Percentiles rank a stretch among this genome's conserved stretches.
These are phyloP conservation scores for Globisporangium acanthophoron DNA, from an alignment of 352 stramenopile genomes.

Conservation along the genomic window DNA sequence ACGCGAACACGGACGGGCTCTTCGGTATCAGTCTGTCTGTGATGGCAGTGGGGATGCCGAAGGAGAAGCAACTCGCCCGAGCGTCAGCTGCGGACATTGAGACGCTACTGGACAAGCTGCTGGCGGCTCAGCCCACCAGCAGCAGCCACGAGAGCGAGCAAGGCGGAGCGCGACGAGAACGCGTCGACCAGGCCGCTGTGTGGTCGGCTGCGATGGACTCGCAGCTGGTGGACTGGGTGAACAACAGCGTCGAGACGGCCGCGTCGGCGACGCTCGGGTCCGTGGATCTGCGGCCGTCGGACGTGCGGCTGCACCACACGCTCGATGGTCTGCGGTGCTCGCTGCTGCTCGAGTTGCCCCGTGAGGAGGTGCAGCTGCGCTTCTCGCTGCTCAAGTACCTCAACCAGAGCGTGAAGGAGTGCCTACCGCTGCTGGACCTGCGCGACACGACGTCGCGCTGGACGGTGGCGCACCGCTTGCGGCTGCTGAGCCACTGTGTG, in stretches of 20 bases:
- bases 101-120: constrained; percentile 25
- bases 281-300: constrained; percentile 57
- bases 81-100: constrained; percentile 35
- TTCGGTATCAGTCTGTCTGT: constrained; percentile 63
- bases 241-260: constrained; percentile 58
- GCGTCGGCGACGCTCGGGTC: constrained; percentile 27
- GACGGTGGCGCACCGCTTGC: constrained; percentile 68
- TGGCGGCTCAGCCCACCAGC: constrained; percentile 1
- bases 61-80: constrained; percentile 58
- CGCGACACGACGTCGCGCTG: constrained; percentile 64
- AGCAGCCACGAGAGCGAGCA: background rate
- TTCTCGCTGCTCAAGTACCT: constrained; percentile 83
- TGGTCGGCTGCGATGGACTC: constrained; percentile 76
- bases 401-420: constrained; percentile 65
- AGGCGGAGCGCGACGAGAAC: background rate
- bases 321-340: constrained; percentile 73
- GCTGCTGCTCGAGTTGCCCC: constrained; percentile 44
- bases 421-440: constrained; percentile 68
- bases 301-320: constrained; percentile 67
- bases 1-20: constrained; percentile 48
- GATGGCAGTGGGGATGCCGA: constrained; percentile 44
- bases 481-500: constrained; percentile 75
- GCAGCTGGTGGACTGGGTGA: constrained; percentile 86
- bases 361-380: constrained; percentile 59
- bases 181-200: background rate